These are phyloP conservation scores for Aspergillus candidus DNA, from an alignment of 2,329 filamentous ascomycete genomes.

Conservation along the genomic window DNA sequence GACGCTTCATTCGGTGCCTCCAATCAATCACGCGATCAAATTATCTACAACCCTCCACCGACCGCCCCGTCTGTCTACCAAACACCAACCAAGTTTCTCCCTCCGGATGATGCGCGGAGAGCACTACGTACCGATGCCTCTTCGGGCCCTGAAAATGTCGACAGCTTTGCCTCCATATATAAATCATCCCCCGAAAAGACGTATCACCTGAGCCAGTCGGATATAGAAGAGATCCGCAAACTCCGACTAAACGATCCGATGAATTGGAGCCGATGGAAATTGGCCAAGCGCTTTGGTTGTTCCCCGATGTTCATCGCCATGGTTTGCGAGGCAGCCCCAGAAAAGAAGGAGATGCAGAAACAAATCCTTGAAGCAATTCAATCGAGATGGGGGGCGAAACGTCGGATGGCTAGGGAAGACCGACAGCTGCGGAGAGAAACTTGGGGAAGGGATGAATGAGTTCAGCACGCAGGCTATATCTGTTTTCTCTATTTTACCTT, in stretches of 20 bases:
- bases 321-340: slow-evolving; percentile 49
- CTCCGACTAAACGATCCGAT: slow-evolving; percentile 52
- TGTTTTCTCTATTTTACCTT: background rate
- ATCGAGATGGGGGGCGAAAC: slow-evolving; percentile 55
- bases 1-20: slow-evolving; percentile 44
- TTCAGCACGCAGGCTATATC: background rate
- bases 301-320: slow-evolving; percentile 57
- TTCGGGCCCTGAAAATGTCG: slow-evolving; percentile 13
- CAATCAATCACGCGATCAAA: slow-evolving; percentile 44
- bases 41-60: slow-evolving; percentile 62
- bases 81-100: slow-evolving; percentile 60
- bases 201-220: slow-evolving; percentile 53
- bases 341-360: slow-evolving; percentile 44
- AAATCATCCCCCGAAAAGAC: slow-evolving; percentile 50
- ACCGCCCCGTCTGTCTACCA: slow-evolving; percentile 58
- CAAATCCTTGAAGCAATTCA: slow-evolving; percentile 49
- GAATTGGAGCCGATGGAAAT: slow-evolving; percentile 52
- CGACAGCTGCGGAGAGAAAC: slow-evolving; percentile 52
- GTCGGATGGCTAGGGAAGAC: slow-evolving; percentile 57
- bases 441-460: slow-evolving; percentile 55
- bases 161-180: slow-evolving; percentile 45
- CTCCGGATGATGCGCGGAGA: slow-evolving; percentile 51
- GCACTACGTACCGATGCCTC: slow-evolving; percentile 38
- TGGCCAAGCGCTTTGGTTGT: slow-evolving; percentile 60
- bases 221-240: slow-evolving; percentile 55